These are phyloP conservation scores for Neofusicoccum sp. DNA, from an alignment of 2,329 filamentous ascomycete genomes.

Conservation along the genomic window DNA sequence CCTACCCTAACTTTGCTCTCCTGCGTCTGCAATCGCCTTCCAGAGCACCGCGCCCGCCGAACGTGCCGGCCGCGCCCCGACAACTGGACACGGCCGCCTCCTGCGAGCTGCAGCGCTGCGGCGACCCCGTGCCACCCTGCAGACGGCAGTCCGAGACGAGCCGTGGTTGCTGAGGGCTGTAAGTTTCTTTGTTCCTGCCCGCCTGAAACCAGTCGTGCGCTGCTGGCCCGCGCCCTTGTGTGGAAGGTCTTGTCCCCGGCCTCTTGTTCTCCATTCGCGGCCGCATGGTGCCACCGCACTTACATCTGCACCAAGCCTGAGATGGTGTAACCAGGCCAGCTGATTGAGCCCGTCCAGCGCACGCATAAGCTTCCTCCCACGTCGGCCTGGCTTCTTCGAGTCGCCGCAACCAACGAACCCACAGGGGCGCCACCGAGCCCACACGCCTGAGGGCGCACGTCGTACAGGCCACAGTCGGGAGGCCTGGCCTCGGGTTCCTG, in stretches of 20 bases:
- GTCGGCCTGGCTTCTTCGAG: constrained; percentile 16
- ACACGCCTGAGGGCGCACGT: constrained; percentile 15
- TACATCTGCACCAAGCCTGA: constrained; percentile 15
- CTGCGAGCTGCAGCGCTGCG: constrained; percentile 9
- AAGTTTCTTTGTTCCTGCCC: constrained; percentile 19
- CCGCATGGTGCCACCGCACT: constrained; percentile 17
- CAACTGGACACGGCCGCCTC: constrained; percentile 7
- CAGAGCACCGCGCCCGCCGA: constrained; percentile 5
- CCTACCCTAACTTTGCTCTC: constrained; percentile 2
- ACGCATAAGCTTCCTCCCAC: constrained; percentile 18
- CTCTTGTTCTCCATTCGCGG: constrained; percentile 17
- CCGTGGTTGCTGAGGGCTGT: constrained; percentile 17
- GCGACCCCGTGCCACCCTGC: constrained; percentile 11
- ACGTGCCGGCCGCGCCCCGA: constrained; percentile 6
- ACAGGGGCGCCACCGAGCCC: constrained; percentile 14
- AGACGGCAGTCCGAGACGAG: constrained; percentile 18
- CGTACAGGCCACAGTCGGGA: constrained; percentile 10
- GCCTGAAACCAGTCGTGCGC: constrained; percentile 18
- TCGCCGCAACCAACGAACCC: constrained; percentile 16
- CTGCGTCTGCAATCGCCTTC: constrained; percentile 6
- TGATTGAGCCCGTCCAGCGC: constrained; percentile 17
- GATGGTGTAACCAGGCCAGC: constrained; percentile 17
- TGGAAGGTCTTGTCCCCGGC: constrained; percentile 13
- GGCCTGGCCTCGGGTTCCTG: constrained; percentile 16
- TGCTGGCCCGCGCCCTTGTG: constrained; percentile 10